Evolutionary conservation across 176 grass and related monocot genomes (phyloP).

Genomic region (Raddia distichophylla): DNA sequence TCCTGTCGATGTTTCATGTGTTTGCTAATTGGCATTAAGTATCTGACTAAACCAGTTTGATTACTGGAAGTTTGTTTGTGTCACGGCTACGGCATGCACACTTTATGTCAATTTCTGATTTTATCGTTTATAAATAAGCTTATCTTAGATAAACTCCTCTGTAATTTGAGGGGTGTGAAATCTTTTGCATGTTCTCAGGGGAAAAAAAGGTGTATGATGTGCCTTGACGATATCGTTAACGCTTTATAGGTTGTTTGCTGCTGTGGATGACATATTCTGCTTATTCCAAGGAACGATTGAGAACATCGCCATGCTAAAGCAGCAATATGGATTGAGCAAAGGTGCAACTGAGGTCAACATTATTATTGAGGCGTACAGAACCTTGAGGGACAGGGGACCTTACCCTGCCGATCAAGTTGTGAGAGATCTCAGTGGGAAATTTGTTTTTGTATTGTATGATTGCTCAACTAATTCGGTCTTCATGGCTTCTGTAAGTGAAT

Average conservation of each 20-base stretch:
- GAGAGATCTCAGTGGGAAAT: slow-evolving; percentile 70
- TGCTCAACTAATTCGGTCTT: slow-evolving; percentile 64
- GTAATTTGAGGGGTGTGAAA: neutral
- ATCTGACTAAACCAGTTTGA: neutral
- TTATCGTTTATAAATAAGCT: neutral
- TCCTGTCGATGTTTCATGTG: neutral
- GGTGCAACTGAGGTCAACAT: slow-evolving; percentile 66
- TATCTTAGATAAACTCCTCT: neutral
- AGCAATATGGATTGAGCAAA: slow-evolving; percentile 82
- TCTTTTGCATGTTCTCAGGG: neutral
- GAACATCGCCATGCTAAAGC: slow-evolving; percentile 71
- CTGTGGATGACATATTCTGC: slow-evolving; percentile 69
- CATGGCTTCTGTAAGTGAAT: slow-evolving; percentile 65
- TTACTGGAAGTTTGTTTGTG: neutral
- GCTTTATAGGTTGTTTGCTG: slow-evolving; percentile 62
- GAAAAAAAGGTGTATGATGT: neutral
- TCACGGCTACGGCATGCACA: neutral
- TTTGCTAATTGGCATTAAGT: neutral
- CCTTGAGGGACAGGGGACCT: slow-evolving; percentile 84
- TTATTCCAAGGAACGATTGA: slow-evolving; percentile 62
- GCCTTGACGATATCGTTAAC: neutral
- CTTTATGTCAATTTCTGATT: neutral
- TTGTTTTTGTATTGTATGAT: slow-evolving; percentile 74
- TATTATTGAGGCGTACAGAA: slow-evolving; percentile 79
- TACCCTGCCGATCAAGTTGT: slow-evolving; percentile 77